These are phyloP conservation scores for Calcarisporium arbuscula DNA, from an alignment of 2,329 filamentous ascomycete genomes.

Conservation along the genomic window DNA sequence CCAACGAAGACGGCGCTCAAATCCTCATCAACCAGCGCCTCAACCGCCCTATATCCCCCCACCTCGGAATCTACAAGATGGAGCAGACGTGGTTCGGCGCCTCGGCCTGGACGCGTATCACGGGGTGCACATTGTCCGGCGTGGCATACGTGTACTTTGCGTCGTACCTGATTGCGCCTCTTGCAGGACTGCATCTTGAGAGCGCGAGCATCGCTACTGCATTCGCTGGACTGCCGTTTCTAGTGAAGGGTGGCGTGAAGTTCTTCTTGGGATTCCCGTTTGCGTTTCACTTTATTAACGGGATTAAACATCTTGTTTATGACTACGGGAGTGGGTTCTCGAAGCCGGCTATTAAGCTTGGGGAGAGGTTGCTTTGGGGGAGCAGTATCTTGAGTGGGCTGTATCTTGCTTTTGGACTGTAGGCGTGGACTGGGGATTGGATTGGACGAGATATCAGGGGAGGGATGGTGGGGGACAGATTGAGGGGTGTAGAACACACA, in stretches of 20 bases:
- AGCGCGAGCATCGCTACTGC: conserved; percentile 53
- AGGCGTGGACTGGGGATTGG: conserved; percentile 10
- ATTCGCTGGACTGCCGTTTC: conserved; percentile 52
- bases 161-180: conserved; percentile 74
- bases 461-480: conserved; percentile 2
- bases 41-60: conserved; percentile 74
- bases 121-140: conserved; percentile 66
- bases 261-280: conserved; percentile 53
- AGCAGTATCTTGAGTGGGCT: conserved; percentile 35
- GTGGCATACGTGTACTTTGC: conserved; percentile 73
- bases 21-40: conserved; percentile 79
- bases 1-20: conserved; percentile 44
- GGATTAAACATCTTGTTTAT: conserved; percentile 47
- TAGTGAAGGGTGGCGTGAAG: conserved; percentile 53
- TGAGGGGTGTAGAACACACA: conserved; percentile 7
- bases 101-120: conserved; percentile 72
- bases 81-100: conserved; percentile 80
- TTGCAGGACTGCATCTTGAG: conserved; percentile 60
- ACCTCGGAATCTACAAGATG: conserved; percentile 78
- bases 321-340: conserved; percentile 46
- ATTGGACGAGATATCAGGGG: neutral
- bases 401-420: conserved; percentile 44
- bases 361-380: conserved; percentile 43
- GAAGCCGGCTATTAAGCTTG: conserved; percentile 38
- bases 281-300: conserved; percentile 50